Base-by-base conservation (phyloP, 805 yeast species). In the Yamadazyma paraphyllophila region DNA sequence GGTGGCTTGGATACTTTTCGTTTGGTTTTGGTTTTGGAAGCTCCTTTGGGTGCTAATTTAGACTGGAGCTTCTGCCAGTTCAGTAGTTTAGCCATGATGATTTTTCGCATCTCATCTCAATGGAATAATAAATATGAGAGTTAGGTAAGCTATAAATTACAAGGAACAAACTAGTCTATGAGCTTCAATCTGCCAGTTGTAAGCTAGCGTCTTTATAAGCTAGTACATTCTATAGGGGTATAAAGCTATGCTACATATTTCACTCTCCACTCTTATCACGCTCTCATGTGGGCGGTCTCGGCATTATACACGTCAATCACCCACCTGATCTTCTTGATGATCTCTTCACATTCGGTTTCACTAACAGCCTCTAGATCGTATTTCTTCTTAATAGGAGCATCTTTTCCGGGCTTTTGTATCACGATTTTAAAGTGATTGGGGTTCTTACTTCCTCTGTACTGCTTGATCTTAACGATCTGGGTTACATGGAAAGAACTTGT, bases 401-500 rank as follows among this genome's bases (percentile, higher is more conserved):
- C 53, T 36, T 64, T 69, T 7, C 51, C 59, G 11, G 59, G 65
- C 45, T 69, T 70, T 36, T 59, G 53, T 6, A 90, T 83, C 12
- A 88, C 83, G 7, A 92, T 80, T 61, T 91, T 91, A 68, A 92
- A 88, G 55, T 88, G 85, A 12, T 78, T 76, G 0, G 92, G 89
- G 15, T 83, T 80, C 55, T 88, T 85, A 36, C 65, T 54, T 38
- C 60, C 58, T 32, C 78, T 73, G 41, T 89, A 85, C 59, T 84
- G 94, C 58, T 90, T 90, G 50, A 88, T 76, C 46, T 82, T 80
- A 13, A 80, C 62, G 17, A 92, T 81, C 57, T 88, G 96, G 14
- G 86, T 79, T 8, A 90, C 80, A 58, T 90, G 96, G 62, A 92
- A 88, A 0, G 95, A 85, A 12, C 90, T 81, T 0, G 96, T 91